phyloP scores from a whole-genome alignment of 768 basidiomycete species.

The Ephemerocybe angulata region DNA sequence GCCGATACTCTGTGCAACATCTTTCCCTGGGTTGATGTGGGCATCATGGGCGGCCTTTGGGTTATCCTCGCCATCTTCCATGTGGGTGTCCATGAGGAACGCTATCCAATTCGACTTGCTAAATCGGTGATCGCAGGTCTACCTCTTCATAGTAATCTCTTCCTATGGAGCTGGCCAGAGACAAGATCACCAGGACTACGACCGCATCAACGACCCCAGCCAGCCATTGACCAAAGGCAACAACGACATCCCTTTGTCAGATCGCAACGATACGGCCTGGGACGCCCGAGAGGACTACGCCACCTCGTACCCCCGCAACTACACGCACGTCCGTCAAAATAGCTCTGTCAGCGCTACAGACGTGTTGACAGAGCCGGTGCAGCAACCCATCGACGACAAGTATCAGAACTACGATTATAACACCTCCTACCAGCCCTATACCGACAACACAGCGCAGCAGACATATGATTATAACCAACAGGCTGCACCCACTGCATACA shows the following conservation, averaged over 20 bases:
- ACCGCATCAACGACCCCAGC: constrained; percentile 61
- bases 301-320: constrained; percentile 26
- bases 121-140: constrained; percentile 34
- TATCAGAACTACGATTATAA: constrained; percentile 33
- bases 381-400: constrained; percentile 40
- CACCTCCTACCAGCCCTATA: constrained; percentile 30
- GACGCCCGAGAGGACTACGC: constrained; percentile 45
- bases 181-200: constrained; percentile 78
- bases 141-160: constrained; percentile 40
- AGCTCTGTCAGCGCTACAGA: constrained; percentile 57
- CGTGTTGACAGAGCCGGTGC: constrained; percentile 46
- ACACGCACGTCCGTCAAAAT: constrained; percentile 48
- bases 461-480: constrained; percentile 35
- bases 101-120: too few relatives aligned
- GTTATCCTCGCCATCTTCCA: constrained; percentile 74
- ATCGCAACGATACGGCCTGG: constrained; percentile 70
- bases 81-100: constrained; percentile 35
- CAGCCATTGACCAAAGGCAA: constrained; percentile 50
- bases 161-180: constrained; percentile 74
- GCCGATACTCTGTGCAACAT: constrained; percentile 79
- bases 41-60: constrained; percentile 90
- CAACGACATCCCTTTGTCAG: constrained; percentile 61
- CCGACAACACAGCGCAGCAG: constrained; percentile 21
- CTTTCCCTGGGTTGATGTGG: constrained; percentile 90
- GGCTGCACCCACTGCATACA: constrained; percentile 35